These are phyloP conservation scores for Cystofilobasidium capitatum DNA, from an alignment of 768 basidiomycete species.

Conservation along the genomic window DNA sequence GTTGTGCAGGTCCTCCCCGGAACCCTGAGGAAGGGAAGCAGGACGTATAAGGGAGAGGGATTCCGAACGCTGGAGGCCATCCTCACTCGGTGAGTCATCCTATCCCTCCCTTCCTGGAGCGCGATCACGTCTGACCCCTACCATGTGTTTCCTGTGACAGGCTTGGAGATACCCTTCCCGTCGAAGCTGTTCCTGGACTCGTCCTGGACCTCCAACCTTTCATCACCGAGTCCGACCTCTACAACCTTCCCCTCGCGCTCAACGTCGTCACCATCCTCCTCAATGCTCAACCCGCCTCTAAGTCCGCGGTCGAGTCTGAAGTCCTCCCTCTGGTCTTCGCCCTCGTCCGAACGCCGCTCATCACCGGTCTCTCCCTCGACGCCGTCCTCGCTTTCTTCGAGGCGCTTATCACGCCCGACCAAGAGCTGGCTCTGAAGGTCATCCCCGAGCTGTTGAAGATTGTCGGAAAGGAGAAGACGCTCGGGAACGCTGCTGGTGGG, in stretches of 20 bases:
- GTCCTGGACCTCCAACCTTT: constrained; percentile 67
- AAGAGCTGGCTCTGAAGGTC: constrained; percentile 68
- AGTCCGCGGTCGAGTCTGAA: constrained; percentile 30
- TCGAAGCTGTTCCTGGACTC: constrained; percentile 44
- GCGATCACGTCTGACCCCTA: background rate
- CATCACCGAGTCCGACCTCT: constrained; percentile 64
- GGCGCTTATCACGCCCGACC: constrained; percentile 71
- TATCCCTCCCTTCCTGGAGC: background rate
- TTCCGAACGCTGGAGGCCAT: constrained; percentile 68
- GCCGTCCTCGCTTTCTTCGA: constrained; percentile 72
- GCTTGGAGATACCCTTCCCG: background rate
- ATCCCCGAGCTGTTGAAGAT: constrained; percentile 59
- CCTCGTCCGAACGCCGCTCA: constrained; percentile 66
- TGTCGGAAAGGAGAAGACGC: constrained; percentile 50
- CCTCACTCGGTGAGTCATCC: constrained; percentile 50
- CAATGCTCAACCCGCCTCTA: constrained; percentile 30
- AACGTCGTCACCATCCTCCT: constrained; percentile 49
- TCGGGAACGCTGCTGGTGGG: constrained; percentile 36
- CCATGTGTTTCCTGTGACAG: background rate
- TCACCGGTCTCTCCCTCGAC: constrained; percentile 69
- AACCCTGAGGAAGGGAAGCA: constrained; percentile 66
- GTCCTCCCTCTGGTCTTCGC: constrained; percentile 38
- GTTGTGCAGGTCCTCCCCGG: constrained; percentile 67
- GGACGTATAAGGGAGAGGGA: constrained; percentile 65
- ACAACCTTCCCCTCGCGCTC: constrained; percentile 50